phyloP scores from a whole-genome alignment of 2,329 filamentous ascomycete genomes.

The Plectosphaerella plurivora region DNA sequence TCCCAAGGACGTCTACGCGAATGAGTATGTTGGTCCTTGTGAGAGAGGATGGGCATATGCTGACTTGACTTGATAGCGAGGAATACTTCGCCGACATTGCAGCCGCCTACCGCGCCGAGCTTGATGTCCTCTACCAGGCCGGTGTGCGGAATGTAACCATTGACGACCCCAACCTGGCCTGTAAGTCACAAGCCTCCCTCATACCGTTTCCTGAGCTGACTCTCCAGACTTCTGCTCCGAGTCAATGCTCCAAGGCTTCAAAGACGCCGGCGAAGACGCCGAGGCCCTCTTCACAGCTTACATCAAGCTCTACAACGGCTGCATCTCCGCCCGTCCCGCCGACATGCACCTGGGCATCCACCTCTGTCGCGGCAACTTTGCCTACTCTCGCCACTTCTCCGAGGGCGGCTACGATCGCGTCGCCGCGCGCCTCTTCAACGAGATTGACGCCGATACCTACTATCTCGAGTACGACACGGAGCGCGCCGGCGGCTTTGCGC shows the following conservation, averaged over 20 bases:
- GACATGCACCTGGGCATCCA: slow-evolving; percentile 71
- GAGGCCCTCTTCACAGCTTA: slow-evolving; percentile 65
- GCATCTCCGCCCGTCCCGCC: slow-evolving; percentile 53
- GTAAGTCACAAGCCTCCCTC: background rate
- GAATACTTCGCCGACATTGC: slow-evolving; percentile 56
- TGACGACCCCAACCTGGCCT: slow-evolving; percentile 58
- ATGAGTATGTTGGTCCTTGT: slow-evolving; percentile 26
- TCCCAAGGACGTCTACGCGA: slow-evolving; percentile 49
- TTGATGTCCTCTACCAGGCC: slow-evolving; percentile 49
- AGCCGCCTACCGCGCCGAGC: slow-evolving; percentile 49
- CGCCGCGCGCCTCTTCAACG: slow-evolving; percentile 54
- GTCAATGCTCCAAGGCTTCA: slow-evolving; percentile 26
- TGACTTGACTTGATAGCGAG: slow-evolving; percentile 29
- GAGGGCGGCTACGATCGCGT: slow-evolving; percentile 62
- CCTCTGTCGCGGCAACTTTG: slow-evolving; percentile 59
- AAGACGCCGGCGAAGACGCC: slow-evolving; percentile 9
- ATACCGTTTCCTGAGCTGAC: background rate
- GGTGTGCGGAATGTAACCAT: slow-evolving; percentile 55
- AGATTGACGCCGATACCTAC: slow-evolving; percentile 57
- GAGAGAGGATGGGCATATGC: slow-evolving; percentile 37
- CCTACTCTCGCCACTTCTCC: slow-evolving; percentile 58
- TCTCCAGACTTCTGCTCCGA: slow-evolving; percentile 58
- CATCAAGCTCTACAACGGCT: slow-evolving; percentile 70
- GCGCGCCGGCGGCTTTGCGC: slow-evolving; percentile 58
- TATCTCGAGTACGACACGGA: slow-evolving; percentile 58